Base-by-base conservation (phyloP, 805 yeast species). In the Saturnispora besseyi region DNA sequence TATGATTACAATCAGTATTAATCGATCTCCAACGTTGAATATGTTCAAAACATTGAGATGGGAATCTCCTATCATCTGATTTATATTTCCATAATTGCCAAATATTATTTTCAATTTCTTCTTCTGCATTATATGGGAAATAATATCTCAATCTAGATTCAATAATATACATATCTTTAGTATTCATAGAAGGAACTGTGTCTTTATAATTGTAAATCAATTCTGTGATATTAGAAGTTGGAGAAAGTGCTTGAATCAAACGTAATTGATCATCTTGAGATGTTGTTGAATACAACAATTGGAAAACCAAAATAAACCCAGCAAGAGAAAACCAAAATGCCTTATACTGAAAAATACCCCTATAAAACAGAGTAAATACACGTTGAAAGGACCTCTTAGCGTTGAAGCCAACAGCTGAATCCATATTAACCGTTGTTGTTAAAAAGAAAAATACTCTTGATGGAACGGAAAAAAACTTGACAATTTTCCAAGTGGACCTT, bases 21-120 rank as follows among this genome's bases (percentile, higher is more conserved):
- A 57, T 55, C 8, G 53, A 47, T 53, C 64, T 58, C 70, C 70
- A 66, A 52, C 68, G 56, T 51, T 64, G 66, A 49, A 64, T 60
- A 53, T 63, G 62, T 29, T 54, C 41, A 44, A 57, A 61, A 55
- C 68, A 64, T 30, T 55, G 58, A 9, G 53, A 52, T 13, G 70
- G 70, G 54, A 66, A 65, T 18, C 48, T 49, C 43, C 57, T 54
- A 48, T 61, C 59, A 41, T 61, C 67, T 1, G 61, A 48, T 26
- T 55, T 51, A 24, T 54, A 45, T 26, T 51, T 50, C 63, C 64
- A 62, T 11, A 64, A 29, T 51, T 64, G 68, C 63, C 63, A 62
- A 30, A 64, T 62, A 45, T 61, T 57, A 43, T 58, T 59, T 50
- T 63, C 68, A n/a, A 62, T 50, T 24, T 55, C 59, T 3, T 43